Base-by-base conservation (phyloP, 1,284 basidiomycete genomes). In the Gomphus sp. region DNA sequence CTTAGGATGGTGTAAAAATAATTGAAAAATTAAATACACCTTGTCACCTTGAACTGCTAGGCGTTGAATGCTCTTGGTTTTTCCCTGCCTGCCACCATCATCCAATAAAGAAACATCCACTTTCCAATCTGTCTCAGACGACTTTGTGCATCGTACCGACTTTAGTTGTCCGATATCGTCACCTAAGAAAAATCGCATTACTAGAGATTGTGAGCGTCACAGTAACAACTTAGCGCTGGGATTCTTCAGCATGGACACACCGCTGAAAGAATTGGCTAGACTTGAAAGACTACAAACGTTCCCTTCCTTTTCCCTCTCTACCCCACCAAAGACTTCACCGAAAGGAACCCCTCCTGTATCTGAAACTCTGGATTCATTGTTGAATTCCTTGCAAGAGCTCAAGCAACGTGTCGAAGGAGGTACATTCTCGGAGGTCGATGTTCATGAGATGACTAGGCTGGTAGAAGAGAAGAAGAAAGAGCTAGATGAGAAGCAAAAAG, bases 401-500 rank as follows among this genome's bases (percentile, higher is more conserved):
- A 86, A 79, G 70, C 74, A 78, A 57, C 74, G 76, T 18, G 71
- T 87, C 58, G 69, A 80, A 53, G 71, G 76, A 0, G 82, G 82
- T n/a, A 73, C 76, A 33, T 74, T 78, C 36, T 75, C 81, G 3
- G 76, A 80, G 57, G 78, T 78, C 7, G 74, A 88, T 25, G 71
- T 70, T 28, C n/a, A 62, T 16, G 70, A 78, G 10, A 71, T 93
- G 25, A 74, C 79, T 25, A 80, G 80, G 67, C 75, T 76, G 2
- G 76, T 91, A 2, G 87, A 89, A 47, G 70, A 75, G 2, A 82
- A 76, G 68, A 93, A 89, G 82, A 92, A 87, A 70, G 90, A 92
- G 59, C 76, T 93, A 0, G 91, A 93, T 62, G 89, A 93, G 52
- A 80, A 85, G 1, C 84, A 94, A 75, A 96, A 94, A 71, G 91